phyloP scores from a whole-genome alignment of 2,329 filamentous ascomycete species.

The Cryphonectria japonica region DNA sequence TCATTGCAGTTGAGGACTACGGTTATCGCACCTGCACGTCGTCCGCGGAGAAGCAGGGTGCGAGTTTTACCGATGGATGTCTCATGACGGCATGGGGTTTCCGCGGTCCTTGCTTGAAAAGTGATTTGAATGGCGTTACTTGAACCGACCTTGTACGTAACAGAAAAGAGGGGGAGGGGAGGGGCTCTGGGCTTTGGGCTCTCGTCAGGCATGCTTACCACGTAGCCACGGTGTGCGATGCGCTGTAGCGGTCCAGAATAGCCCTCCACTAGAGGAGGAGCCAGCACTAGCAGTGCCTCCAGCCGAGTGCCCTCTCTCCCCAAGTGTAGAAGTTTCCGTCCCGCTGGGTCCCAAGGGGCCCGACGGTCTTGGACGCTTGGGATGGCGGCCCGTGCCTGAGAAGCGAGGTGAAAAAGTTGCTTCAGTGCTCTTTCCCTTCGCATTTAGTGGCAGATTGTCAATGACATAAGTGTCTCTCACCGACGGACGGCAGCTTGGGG shows the following conservation, averaged over 20 bases:
- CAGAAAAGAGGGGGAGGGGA: slow-evolving; percentile 12
- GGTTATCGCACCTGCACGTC: slow-evolving; percentile 1
- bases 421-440: background rate
- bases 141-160: slow-evolving; percentile 27
- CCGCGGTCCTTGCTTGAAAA: slow-evolving; percentile 4
- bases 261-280: slow-evolving; percentile 1
- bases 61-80: slow-evolving; percentile 11
- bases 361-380: background rate
- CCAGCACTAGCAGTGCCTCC: background rate
- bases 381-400: background rate
- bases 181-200: background rate
- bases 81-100: slow-evolving; percentile 24
- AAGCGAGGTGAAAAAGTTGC: background rate
- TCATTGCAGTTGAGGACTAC: background rate
- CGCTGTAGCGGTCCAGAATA: slow-evolving; percentile 2
- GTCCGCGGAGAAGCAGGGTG: slow-evolving; percentile 26
- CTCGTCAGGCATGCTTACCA: slow-evolving; percentile 2
- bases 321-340: background rate
- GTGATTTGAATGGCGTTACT: slow-evolving; percentile 15
- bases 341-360: background rate
- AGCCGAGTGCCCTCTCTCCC: background rate
- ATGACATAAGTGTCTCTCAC: background rate
- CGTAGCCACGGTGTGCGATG: background rate
- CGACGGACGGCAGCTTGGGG: background rate
- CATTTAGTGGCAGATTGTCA: background rate